Conservation (phyloP, 1,139 yeast species). For the Saccharomyces hybrid region DNA sequence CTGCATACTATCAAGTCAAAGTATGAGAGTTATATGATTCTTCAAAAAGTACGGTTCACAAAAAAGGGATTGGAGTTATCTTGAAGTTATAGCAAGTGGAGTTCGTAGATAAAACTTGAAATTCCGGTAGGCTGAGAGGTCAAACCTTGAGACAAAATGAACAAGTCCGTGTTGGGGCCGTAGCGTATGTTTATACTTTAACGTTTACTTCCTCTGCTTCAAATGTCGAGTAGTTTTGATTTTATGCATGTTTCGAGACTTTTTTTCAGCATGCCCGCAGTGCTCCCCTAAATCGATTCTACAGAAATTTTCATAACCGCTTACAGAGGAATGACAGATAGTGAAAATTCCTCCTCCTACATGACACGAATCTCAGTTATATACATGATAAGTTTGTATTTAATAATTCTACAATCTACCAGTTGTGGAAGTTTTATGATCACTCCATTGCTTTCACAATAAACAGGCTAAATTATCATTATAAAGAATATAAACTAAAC, state of each 20-base stretch:
- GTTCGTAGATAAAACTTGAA: background rate
- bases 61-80: background rate
- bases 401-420: background rate
- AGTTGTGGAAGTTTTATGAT: background rate
- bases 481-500: conserved; percentile 5
- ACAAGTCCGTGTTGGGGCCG: background rate
- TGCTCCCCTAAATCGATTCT: background rate
- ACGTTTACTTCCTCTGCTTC: background rate
- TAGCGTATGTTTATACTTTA: background rate
- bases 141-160: background rate
- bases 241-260: background rate
- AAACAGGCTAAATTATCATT: background rate
- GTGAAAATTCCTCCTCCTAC: background rate
- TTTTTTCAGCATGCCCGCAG: background rate
- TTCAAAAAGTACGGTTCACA: background rate
- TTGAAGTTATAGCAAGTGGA: background rate
- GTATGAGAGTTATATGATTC: background rate
- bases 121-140: background rate
- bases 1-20: background rate
- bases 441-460: background rate
- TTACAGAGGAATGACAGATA: background rate
- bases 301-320: background rate
- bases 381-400: background rate
- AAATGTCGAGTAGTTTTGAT: background rate
- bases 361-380: background rate